Evolutionary conservation across 2,329 filamentous ascomycete species (phyloP).

Genomic region (Claviceps pusilla): DNA sequence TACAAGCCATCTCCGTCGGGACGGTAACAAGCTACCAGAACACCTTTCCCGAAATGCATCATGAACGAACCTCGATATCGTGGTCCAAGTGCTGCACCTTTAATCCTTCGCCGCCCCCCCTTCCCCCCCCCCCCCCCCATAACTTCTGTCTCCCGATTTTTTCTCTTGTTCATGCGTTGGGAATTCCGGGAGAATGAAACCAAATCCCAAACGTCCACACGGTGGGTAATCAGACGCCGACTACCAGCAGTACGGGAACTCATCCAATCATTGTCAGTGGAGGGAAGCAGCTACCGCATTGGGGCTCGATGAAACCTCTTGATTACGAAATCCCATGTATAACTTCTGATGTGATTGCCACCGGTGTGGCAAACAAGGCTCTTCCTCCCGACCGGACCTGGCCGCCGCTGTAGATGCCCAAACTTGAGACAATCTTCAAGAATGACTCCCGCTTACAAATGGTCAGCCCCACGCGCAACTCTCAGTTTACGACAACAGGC

Average conservation of each 20-base stretch:
- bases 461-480: too few species aligned
- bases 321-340: neutral
- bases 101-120: neutral
- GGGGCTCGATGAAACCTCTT: neutral
- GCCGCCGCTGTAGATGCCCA: neutral
- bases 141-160: neutral
- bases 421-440: neutral
- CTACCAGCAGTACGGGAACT: neutral
- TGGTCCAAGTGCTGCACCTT: neutral
- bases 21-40: too few species aligned
- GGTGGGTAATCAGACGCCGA: neutral
- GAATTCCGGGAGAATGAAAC: neutral
- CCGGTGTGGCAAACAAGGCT: neutral
- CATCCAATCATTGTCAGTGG: neutral
- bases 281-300: neutral
- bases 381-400: neutral
- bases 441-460: too few species aligned
- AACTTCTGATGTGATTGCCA: neutral
- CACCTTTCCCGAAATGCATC: too few species aligned
- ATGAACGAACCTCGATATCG: too few species aligned
- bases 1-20: neutral
- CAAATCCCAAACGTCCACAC: neutral
- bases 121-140: too few species aligned
- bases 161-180: neutral
- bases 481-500: too few species aligned